Evolutionary conservation across 2,329 filamentous ascomycete genomes (phyloP), one percentile per base, ranked within the genome.

Genomic region (Penicillium sp.): DNA sequence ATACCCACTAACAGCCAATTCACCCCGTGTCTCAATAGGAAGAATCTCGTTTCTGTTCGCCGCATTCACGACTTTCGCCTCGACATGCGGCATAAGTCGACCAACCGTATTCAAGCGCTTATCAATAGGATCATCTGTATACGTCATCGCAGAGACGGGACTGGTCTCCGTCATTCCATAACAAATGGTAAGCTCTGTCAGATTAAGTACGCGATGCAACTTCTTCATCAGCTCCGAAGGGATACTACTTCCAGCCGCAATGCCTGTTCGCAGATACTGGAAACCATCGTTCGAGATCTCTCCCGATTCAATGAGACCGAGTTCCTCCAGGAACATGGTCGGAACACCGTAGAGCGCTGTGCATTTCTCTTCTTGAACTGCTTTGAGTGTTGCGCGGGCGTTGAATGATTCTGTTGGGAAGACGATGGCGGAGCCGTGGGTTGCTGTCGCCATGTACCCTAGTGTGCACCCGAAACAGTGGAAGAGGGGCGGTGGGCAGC

Each of bases 111-210:
- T 81, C 49, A 90, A 88, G 40, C 92, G 82, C 73, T 89, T 89
- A 35, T 82, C 82, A 2, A 90, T 77, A 0, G 90, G 86, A 68
- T 96, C 92, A 18, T 83, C 75, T 0, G 90, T 92, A 0, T 85
- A 80, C 0, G 92, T 96, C 92, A 96, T 96, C 60, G 84, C 85
- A 6, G 78, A 81, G 0, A 84, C 81, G 2, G 79, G 84, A 80
- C 67, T 89, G 59, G 92, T 97, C 75, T 97, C 92, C 1, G 92
- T 97, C 92, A 96, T 96, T 58, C 92, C 92, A 73, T 97, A 97
- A 79, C 92, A 96, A 60, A 96, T 97, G 0, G 92, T 93, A 22
- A 97, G 76, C 53, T 96, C 89, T 0, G 82, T 84, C 18, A 97
- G 77, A 47, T 94, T 94, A 8, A 97, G 79, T 1, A 78, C 81